Conservation (phyloP, 139 green algal species). For the Chlorella ohadii region DNA sequence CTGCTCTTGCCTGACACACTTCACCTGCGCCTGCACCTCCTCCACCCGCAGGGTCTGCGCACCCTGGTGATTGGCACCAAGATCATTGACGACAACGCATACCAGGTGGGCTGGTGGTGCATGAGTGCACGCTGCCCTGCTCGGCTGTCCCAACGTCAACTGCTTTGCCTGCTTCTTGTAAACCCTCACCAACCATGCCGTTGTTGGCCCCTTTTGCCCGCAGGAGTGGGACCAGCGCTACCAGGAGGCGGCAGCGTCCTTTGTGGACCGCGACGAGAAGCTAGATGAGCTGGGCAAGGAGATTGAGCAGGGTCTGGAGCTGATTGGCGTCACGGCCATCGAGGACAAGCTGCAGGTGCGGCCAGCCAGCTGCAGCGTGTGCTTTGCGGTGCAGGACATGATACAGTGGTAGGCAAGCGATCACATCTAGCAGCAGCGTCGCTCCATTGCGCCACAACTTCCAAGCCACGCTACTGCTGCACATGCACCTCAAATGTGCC, state of each 20-base stretch:
- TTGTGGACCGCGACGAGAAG: conserved; percentile 63
- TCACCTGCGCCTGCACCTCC: too few relatives aligned
- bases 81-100: conserved; percentile 51
- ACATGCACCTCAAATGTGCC: neutral
- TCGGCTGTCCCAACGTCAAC: too few relatives aligned
- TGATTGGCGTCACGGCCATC: conserved; percentile 96
- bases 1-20: too few relatives aligned
- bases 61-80: conserved; percentile 63
- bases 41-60: conserved; percentile 52
- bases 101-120: neutral
- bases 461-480: too few relatives aligned
- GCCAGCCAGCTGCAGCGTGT: neutral
- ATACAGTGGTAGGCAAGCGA: too few relatives aligned
- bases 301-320: conserved; percentile 82
- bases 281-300: conserved; percentile 62
- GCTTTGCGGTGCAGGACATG: too few relatives aligned
- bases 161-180: too few relatives aligned
- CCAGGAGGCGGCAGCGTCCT: conserved; percentile 48
- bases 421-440: too few relatives aligned
- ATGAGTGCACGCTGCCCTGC: too few relatives aligned
- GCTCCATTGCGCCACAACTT: too few relatives aligned
- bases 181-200: too few relatives aligned
- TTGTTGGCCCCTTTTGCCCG: too few relatives aligned
- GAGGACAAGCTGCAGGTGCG: conserved; percentile 96
- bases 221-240: conserved; percentile 67